Conservation (phyloP, 1,284 basidiomycete species). For the Porodaedalea pini region DNA sequence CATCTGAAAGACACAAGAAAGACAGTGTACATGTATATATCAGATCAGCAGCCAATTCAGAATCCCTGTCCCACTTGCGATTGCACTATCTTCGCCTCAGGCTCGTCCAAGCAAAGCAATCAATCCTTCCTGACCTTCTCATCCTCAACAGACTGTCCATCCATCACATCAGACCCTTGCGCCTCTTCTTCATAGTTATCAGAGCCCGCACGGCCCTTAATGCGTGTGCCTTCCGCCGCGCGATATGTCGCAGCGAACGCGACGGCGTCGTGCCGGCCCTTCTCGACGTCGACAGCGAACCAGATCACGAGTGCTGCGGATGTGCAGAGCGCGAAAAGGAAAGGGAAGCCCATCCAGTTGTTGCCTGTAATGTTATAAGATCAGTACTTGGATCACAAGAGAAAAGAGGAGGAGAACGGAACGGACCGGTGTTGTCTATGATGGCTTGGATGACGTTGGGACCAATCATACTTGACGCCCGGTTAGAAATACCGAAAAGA, state of each 20-base stretch:
- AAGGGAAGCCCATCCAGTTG: constrained; percentile 82
- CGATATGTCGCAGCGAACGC: constrained; percentile 24
- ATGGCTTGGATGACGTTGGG: constrained; percentile 79
- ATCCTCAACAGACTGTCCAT: neutral
- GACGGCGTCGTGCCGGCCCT: constrained; percentile 63
- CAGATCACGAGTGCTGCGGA: constrained; percentile 67
- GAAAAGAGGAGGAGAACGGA: neutral
- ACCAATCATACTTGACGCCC: constrained; percentile 78
- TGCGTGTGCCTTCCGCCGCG: constrained; percentile 8
- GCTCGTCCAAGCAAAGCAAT: too few relatives aligned
- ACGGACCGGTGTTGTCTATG: constrained; percentile 51
- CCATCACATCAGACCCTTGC: neutral
- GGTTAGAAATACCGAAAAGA: constrained; percentile 78
- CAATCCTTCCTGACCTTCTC: neutral
- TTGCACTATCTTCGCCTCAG: too few relatives aligned
- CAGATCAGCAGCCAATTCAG: too few relatives aligned
- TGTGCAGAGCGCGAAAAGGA: constrained; percentile 70
- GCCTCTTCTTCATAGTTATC: neutral
- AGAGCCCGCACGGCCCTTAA: neutral
- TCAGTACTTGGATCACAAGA: neutral
- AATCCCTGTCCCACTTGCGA: too few relatives aligned
- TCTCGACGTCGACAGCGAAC: constrained; percentile 68
- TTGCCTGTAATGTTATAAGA: constrained; percentile 42
- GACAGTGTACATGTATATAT: too few relatives aligned
- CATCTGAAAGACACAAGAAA: too few relatives aligned